Percentiles rank a stretch among this genome's conserved stretches.
Evolutionary conservation across 495 filamentous ascomycete genomes (phyloP).

Genomic region (Rhypophila decipiens): DNA sequence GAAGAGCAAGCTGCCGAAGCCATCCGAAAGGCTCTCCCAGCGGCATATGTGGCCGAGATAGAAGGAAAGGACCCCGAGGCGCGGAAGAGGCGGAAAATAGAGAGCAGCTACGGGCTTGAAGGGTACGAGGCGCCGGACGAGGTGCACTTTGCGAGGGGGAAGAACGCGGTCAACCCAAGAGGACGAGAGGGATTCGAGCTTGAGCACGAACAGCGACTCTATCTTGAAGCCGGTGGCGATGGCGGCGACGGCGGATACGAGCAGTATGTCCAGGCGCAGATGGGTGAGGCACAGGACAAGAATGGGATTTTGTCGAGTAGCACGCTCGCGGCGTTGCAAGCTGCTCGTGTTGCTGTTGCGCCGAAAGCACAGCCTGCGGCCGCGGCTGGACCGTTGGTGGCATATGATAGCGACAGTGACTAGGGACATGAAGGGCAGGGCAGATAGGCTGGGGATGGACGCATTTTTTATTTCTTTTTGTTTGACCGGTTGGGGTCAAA

Average conservation of each 20-base stretch:
- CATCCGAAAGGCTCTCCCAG: constrained; percentile 82
- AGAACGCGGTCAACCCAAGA: constrained; percentile 51
- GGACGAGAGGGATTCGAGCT: constrained; percentile 45
- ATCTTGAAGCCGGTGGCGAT: constrained; percentile 40
- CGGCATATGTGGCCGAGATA: constrained; percentile 85
- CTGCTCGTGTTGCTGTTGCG: constrained; percentile 42
- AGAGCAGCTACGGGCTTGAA: constrained; percentile 79
- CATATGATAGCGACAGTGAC: constrained; percentile 89
- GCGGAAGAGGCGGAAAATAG: constrained; percentile 79
- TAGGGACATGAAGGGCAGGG: neutral
- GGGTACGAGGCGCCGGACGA: constrained; percentile 95
- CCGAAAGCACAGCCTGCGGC: constrained; percentile 40
- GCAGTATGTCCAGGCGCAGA: constrained; percentile 26
- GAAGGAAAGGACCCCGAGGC: constrained; percentile 86
- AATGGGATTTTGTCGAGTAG: constrained; percentile 74
- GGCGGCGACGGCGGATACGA: constrained; percentile 32
- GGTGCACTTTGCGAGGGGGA: constrained; percentile 76
- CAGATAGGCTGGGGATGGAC: too few species aligned
- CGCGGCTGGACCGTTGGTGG: constrained; percentile 66
- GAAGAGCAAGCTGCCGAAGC: constrained; percentile 99
- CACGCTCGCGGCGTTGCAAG: constrained; percentile 67
- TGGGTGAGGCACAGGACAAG: constrained; percentile 31
- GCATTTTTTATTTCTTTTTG: too few species aligned
- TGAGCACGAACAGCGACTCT: constrained; percentile 40
- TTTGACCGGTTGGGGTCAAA: too few species aligned